phyloP scores from a whole-genome alignment of 2,329 filamentous ascomycete genomes.

The Colletotrichum liaoningense region DNA sequence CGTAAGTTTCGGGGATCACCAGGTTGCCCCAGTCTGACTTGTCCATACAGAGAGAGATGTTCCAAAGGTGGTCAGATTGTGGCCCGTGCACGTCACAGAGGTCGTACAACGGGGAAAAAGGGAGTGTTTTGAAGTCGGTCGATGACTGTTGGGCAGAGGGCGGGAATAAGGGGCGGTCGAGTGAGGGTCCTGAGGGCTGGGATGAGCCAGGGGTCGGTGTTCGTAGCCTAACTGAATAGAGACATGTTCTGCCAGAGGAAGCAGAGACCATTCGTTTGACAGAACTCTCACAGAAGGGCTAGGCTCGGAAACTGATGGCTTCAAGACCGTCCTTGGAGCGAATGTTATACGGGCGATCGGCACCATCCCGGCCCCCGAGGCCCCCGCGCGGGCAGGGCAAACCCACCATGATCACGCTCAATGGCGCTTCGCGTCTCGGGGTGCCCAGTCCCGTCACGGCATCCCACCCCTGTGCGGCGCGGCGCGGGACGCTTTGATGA shows the following conservation, averaged over 20 bases:
- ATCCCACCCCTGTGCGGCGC: neutral
- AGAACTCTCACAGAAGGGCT: neutral
- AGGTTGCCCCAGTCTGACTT: neutral
- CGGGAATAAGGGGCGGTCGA: neutral
- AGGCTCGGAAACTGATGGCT: neutral
- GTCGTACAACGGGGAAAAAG: neutral
- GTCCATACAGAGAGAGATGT: neutral
- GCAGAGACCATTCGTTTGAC: neutral
- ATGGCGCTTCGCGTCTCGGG: constrained; percentile 24
- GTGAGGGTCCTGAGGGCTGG: too few species aligned
- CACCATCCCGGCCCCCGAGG: constrained; percentile 14
- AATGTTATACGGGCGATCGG: neutral
- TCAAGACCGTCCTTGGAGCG: neutral
- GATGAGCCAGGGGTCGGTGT: too few species aligned
- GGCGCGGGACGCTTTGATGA: neutral
- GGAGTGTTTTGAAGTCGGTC: neutral
- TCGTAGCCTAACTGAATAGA: neutral
- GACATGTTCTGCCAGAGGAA: too few species aligned
- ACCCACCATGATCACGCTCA: neutral
- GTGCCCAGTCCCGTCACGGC: neutral
- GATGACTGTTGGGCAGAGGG: neutral
- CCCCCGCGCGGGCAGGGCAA: neutral
- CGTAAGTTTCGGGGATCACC: neutral
- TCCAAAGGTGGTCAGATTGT: constrained; percentile 18
- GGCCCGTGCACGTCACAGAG: constrained; percentile 26